Base-by-base conservation (phyloP, 2,329 filamentous ascomycete genomes). In the Fusarium pininemorale region DNA sequence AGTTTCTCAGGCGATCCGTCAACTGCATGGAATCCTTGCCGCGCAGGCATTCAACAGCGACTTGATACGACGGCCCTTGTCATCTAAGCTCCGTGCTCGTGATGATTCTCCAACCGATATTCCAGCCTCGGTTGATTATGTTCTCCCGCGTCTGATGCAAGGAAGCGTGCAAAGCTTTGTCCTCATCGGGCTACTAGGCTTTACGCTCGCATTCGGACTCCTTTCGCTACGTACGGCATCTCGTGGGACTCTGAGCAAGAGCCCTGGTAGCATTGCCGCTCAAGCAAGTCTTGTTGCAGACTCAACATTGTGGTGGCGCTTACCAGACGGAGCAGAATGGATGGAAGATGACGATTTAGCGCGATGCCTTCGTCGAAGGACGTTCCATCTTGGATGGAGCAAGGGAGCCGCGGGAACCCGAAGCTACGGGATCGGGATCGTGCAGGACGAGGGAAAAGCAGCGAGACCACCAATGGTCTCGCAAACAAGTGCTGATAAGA, bases 271-370 rank as follows among this genome's bases (percentile, higher is more conserved):
- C 38, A 78, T 80, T 32, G 79, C 78, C 15, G 78, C 78, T 15
- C 77, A 75, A 58, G 79, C 77, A 30, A 80, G 78, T 63, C 75
- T 80, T 41, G 67, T 80, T 28, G 76, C 76, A 9, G 77, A 79
- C 72, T 80, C 78, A 38, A 76, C 75, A 12, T 24, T 79, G 24
- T 79, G 78, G 78, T 77, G 73, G 68, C 74, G 78, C 28, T 62
- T 80, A 12, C 79, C 79, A 7, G 65, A 73, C 20, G 79, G 79
- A 28, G 75, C 73, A 14, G 77, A 78, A 38, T 79, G 78, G 76
- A 75, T 80, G 71, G 59, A 70, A n/a, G 77, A 79, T 28, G 68
- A 73, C 22, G 70, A 76, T 41, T 55, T 80, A n/a, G 75, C 70
- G 15, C 56, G 75, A 42, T 73, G 74, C n/a, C 63, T 79, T 9